These are phyloP conservation scores for Elaphomyces granulatus DNA, from an alignment of 495 filamentous ascomycete species.

Conservation along the genomic window DNA sequence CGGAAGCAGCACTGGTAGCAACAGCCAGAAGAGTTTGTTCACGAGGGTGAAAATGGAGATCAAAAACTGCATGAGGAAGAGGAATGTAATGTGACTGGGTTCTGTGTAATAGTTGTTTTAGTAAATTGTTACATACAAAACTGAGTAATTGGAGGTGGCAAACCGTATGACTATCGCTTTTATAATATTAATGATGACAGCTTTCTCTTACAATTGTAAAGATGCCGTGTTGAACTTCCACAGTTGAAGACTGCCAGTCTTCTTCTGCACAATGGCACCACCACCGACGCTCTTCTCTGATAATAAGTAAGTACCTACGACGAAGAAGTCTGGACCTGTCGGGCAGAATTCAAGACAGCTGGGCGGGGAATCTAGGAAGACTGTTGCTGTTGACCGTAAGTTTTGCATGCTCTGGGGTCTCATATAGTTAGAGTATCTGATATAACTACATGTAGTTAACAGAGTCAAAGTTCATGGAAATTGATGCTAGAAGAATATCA, in stretches of 20 bases:
- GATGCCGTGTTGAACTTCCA: constrained; percentile 43
- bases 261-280: constrained; percentile 29
- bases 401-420: no score
- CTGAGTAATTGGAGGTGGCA: no score
- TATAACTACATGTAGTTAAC: no score
- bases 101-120: constrained; percentile 10
- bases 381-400: no score
- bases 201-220: no score
- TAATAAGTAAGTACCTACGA: constrained; percentile 79
- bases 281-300: constrained; percentile 31
- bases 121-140: no score
- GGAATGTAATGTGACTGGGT: constrained; percentile 30
- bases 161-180: no score
- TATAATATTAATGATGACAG: no score
- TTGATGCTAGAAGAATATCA: no score
- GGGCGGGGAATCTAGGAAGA: constrained; percentile 47
- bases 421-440: no score
- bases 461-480: no score
- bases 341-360: constrained; percentile 78
- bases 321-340: constrained; percentile 44
- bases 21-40: constrained; percentile 44
- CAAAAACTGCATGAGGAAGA: constrained; percentile 60
- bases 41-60: constrained; percentile 64
- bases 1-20: constrained; percentile 55
- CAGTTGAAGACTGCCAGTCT: constrained; percentile 58